Conservation (phyloP, 176 grass and related monocot species). For the Tuctoria greenei region DNA sequence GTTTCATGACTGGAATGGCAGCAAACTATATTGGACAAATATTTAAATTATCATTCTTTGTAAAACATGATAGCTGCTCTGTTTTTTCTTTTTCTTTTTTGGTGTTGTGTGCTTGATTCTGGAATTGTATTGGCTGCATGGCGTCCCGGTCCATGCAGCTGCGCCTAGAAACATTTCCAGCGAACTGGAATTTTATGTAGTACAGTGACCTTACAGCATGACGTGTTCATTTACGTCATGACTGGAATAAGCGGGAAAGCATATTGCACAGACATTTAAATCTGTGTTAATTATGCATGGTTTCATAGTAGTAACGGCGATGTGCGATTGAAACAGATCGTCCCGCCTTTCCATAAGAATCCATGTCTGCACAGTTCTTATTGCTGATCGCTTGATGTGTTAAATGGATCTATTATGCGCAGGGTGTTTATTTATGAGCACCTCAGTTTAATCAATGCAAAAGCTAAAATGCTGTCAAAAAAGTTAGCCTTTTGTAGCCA, state of each 20-base stretch:
- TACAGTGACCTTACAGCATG: neutral
- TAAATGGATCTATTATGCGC: neutral
- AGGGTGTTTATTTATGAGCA: neutral
- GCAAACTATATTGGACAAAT: neutral
- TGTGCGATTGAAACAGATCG: neutral
- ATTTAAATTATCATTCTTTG: constrained; percentile 3
- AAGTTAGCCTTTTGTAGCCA: neutral
- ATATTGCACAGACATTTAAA: neutral
- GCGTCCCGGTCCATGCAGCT: too few relatives aligned
- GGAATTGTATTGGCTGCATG: too few relatives aligned
- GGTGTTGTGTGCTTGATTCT: neutral
- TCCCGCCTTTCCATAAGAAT: constrained; percentile 5
- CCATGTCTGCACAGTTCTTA: neutral
- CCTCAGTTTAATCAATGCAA: neutral
- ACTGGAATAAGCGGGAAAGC: neutral
- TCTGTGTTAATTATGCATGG: constrained; percentile 3
- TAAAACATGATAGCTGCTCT: neutral
- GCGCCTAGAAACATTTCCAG: neutral
- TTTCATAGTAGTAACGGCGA: constrained; percentile 1
- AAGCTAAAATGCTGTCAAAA: neutral
- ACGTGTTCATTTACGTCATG: neutral
- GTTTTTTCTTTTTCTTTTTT: neutral
- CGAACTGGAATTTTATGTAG: constrained; percentile 19
- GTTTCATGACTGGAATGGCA: neutral
- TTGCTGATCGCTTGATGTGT: neutral